These are phyloP conservation scores for Grifola frondosa DNA, from an alignment of 1,284 basidiomycete genomes.

Conservation along the genomic window DNA sequence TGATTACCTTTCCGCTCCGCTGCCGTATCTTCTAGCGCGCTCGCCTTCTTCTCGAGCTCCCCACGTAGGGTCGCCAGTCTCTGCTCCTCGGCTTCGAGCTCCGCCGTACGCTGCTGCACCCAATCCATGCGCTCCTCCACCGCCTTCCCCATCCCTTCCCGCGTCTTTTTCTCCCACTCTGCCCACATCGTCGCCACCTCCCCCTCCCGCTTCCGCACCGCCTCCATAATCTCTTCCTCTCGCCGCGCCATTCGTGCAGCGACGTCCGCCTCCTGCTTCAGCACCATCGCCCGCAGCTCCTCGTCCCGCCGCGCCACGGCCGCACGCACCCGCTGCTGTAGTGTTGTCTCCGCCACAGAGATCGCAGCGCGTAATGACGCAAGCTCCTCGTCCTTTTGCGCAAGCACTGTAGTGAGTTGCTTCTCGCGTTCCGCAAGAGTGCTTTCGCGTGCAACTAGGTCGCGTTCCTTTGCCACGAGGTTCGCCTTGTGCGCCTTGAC, in stretches of 20 bases:
- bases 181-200: slow-evolving; percentile 53
- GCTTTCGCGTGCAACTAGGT: slow-evolving; percentile 60
- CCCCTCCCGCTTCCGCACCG: slow-evolving; percentile 45
- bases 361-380: slow-evolving; percentile 46
- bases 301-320: slow-evolving; percentile 65
- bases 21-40: slow-evolving; percentile 38
- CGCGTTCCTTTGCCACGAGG: slow-evolving; percentile 58
- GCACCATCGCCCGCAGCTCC: slow-evolving; percentile 64
- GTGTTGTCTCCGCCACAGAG: slow-evolving; percentile 35
- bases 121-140: slow-evolving; percentile 55
- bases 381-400: slow-evolving; percentile 62
- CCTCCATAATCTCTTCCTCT: slow-evolving; percentile 66
- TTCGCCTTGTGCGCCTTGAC: slow-evolving; percentile 63
- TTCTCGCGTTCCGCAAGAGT: slow-evolving; percentile 55
- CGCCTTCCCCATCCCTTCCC: slow-evolving; percentile 45
- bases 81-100: slow-evolving; percentile 51
- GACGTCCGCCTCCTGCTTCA: slow-evolving; percentile 70
- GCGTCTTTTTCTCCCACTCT: slow-evolving; percentile 54
- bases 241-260: slow-evolving; percentile 64
- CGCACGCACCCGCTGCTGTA: slow-evolving; percentile 56
- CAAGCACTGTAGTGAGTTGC: slow-evolving; percentile 44
- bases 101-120: slow-evolving; percentile 50
- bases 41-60: slow-evolving; percentile 49
- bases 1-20: slow-evolving; percentile 35
- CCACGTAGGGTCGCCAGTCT: slow-evolving; percentile 43